Evolutionary conservation across 805 yeast species (phyloP).

Genomic region (Hanseniaspora taiwanica): DNA sequence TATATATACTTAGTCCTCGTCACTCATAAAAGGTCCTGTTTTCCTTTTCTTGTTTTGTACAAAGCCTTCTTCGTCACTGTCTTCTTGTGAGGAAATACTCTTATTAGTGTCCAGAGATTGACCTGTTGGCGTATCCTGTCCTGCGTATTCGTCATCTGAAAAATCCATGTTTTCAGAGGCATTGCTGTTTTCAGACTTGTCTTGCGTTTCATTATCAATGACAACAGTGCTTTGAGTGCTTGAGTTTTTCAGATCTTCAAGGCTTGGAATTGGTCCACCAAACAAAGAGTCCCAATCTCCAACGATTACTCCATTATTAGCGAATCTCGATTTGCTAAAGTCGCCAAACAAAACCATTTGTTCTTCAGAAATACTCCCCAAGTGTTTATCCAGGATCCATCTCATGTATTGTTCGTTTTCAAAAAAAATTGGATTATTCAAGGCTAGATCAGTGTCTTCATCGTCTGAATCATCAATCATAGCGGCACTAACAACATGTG

Average conservation of each 20-base stretch:
- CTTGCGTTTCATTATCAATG: not conserved
- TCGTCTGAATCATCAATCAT: slow-evolving; percentile 22
- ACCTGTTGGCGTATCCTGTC: no score
- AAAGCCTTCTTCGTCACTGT: not conserved
- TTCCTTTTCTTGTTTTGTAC: slow-evolving; percentile 2
- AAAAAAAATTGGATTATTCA: slow-evolving; percentile 16
- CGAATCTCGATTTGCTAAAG: slow-evolving; percentile 19
- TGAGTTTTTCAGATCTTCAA: not conserved
- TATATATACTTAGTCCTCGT: slow-evolving; percentile 7
- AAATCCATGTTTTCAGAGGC: slow-evolving; percentile 3
- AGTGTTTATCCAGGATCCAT: slow-evolving; percentile 16
- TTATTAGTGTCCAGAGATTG: no score
- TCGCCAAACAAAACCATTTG: slow-evolving; percentile 13
- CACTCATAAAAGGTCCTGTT: slow-evolving; percentile 7
- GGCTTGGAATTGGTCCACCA: slow-evolving; percentile 14
- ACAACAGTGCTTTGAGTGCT: not conserved
- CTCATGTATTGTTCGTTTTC: slow-evolving; percentile 25
- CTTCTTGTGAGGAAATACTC: no score
- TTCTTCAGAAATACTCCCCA: slow-evolving; percentile 16
- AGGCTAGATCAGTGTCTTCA: slow-evolving; percentile 14
- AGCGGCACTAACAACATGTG: slow-evolving; percentile 16
- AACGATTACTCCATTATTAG: slow-evolving; percentile 10
- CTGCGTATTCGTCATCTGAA: not conserved
- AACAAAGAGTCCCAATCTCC: slow-evolving; percentile 17
- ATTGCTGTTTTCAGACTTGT: slow-evolving; percentile 2